A percentile compares a stretch with the other conserved stretches of the same genome.
These are phyloP conservation scores for Coprinopsis strossmayeri DNA, from an alignment of 768 basidiomycete genomes.

Conservation along the genomic window DNA sequence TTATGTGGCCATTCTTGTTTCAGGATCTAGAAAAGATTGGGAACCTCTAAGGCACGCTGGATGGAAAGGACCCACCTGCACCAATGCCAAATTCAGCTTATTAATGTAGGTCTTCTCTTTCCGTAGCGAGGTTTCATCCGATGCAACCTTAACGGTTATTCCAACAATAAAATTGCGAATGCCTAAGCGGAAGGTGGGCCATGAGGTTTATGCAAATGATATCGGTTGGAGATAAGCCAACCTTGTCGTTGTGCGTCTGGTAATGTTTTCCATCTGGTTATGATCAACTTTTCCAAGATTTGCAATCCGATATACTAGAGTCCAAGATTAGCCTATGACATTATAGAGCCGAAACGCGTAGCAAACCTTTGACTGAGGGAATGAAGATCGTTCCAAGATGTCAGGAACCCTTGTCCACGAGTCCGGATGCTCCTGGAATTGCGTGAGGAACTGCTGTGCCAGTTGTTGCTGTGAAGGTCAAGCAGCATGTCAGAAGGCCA, in stretches of 20 bases:
- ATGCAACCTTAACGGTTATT: conserved; percentile 87
- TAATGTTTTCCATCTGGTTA: conserved; percentile 91
- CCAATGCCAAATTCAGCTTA: conserved; percentile 93
- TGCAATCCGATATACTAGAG: conserved; percentile 90
- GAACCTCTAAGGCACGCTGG: neutral
- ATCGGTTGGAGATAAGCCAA: conserved; percentile 19
- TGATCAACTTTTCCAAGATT: conserved; percentile 93
- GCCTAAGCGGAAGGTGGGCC: conserved; percentile 37
- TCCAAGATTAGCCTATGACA: conserved; percentile 6
- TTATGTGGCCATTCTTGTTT: conserved; percentile 99
- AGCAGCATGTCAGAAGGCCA: conserved; percentile 14
- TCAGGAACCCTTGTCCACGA: conserved; percentile 97
- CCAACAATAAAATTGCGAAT: conserved; percentile 97
- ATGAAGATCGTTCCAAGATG: conserved; percentile 79
- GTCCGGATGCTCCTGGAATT: conserved; percentile 93
- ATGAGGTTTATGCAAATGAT: neutral
- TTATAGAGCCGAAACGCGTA: conserved; percentile 5
- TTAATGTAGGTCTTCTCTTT: conserved; percentile 94
- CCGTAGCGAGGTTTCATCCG: conserved; percentile 81
- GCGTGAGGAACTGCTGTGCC: conserved; percentile 91
- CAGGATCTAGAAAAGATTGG: conserved; percentile 58
- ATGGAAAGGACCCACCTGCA: conserved; percentile 58
- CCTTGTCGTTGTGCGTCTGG: conserved; percentile 93
- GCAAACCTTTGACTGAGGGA: conserved; percentile 78
- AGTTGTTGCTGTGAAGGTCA: conserved; percentile 72